Evolutionary conservation across 2,329 filamentous ascomycete species (phyloP).

Genomic region (Cladophialophora yegresii): DNA sequence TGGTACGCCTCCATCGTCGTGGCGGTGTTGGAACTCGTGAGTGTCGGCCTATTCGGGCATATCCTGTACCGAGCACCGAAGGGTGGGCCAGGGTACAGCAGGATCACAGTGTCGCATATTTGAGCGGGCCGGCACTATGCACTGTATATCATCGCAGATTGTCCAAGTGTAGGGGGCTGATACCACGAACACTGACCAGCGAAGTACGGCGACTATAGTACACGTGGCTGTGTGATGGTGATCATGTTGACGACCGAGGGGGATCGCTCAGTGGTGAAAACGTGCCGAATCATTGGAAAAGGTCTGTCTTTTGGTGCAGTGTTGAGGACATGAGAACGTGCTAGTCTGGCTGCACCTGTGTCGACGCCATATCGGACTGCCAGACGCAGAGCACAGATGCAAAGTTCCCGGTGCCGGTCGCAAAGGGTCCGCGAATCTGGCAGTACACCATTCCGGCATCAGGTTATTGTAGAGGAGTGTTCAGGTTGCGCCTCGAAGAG

Average conservation of each 20-base stretch:
- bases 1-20: conserved; percentile 11
- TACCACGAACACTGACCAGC: not conserved
- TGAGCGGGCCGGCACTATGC: not conserved
- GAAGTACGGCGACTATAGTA: not conserved
- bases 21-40: conserved; percentile 11
- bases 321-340: not conserved
- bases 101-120: conserved; percentile 12
- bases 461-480: not conserved
- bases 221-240: not conserved
- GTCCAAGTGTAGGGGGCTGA: not conserved
- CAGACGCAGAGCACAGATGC: not conserved
- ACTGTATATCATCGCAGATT: not conserved
- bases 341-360: no score
- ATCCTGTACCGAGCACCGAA: not conserved
- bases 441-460: not conserved
- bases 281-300: not conserved
- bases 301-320: not conserved
- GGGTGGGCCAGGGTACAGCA: conserved; percentile 11
- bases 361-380: not conserved
- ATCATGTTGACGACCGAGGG: not conserved
- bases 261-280: not conserved
- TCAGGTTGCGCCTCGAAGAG: conserved; percentile 63
- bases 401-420: not conserved
- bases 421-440: not conserved
- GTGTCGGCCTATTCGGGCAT: conserved; percentile 9